Evolutionary conservation across 306 rosid species (phyloP).

Genomic region (Lathyrus tuberosus): DNA sequence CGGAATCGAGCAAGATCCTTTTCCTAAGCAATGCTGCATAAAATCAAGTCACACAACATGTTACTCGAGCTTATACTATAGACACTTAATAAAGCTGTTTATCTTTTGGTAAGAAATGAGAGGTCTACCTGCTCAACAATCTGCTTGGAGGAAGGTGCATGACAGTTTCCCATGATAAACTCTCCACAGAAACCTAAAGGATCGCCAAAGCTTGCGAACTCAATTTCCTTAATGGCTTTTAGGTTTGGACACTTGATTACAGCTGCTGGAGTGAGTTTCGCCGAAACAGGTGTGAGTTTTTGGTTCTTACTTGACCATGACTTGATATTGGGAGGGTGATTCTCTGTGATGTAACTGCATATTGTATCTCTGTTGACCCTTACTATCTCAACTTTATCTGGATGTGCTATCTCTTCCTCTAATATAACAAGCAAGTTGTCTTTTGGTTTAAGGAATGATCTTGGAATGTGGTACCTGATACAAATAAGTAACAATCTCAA

Average conservation of each 20-base stretch:
- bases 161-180: slow-evolving; percentile 54
- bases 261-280: slow-evolving; percentile 38
- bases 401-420: slow-evolving; percentile 64
- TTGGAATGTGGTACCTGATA: slow-evolving; percentile 85
- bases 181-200: slow-evolving; percentile 71
- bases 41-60: slow-evolving; percentile 21
- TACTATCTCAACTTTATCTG: slow-evolving; percentile 48
- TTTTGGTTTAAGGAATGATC: slow-evolving; percentile 54
- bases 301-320: slow-evolving; percentile 50
- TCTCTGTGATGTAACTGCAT: slow-evolving; percentile 63
- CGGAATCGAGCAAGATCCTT: slow-evolving; percentile 51
- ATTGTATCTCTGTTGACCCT: slow-evolving; percentile 69
- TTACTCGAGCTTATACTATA: neutral
- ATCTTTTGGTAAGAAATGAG: slow-evolving; percentile 6
- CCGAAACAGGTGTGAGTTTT: slow-evolving; percentile 40
- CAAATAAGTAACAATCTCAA: slow-evolving; percentile 2
- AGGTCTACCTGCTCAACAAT: slow-evolving; percentile 50
- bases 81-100: neutral
- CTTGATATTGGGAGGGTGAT: slow-evolving; percentile 62
- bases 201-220: slow-evolving; percentile 85
- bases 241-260: slow-evolving; percentile 53
- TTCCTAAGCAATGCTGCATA: slow-evolving; percentile 71
- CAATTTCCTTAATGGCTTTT: slow-evolving; percentile 51
- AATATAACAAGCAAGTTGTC: slow-evolving; percentile 69
- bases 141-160: slow-evolving; percentile 43